A percentile compares a stretch with the other conserved stretches of the same genome.
These are phyloP conservation scores for Vanrija sp. DNA, from an alignment of 1,284 basidiomycete species.

Conservation along the genomic window DNA sequence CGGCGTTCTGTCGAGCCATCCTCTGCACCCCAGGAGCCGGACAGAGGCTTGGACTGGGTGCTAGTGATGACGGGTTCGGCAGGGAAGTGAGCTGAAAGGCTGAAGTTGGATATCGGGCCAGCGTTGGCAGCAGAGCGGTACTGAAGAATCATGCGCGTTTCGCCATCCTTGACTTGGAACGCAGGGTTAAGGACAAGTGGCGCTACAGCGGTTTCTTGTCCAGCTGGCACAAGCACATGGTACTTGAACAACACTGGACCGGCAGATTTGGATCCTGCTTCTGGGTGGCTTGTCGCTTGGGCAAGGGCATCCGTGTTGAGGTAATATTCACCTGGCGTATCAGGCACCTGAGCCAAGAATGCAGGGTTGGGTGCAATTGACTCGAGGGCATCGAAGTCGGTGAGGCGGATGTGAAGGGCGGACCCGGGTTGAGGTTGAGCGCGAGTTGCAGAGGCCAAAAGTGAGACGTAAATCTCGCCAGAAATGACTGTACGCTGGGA, in stretches of 20 bases:
- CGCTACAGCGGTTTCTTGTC: constrained; percentile 35
- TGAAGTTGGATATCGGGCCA: constrained; percentile 32
- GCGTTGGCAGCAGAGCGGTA: constrained; percentile 43
- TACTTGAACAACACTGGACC: constrained; percentile 53
- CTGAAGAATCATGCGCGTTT: constrained; percentile 54
- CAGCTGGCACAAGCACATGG: constrained; percentile 50
- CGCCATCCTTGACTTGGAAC: constrained; percentile 53
- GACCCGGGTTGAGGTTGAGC: not conserved
- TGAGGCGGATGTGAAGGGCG: constrained; percentile 49
- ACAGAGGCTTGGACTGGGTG: constrained; percentile 54
- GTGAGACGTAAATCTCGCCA: constrained; percentile 51
- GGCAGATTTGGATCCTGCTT: constrained; percentile 10
- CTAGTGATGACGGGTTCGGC: constrained; percentile 42
- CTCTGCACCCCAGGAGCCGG: constrained; percentile 45
- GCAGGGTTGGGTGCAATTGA: constrained; percentile 55
- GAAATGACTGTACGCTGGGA: constrained; percentile 8
- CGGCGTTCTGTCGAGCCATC: constrained; percentile 23
- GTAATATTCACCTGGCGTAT: constrained; percentile 51
- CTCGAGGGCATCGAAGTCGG: constrained; percentile 52
- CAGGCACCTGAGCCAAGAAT: constrained; percentile 49
- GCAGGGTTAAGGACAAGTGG: constrained; percentile 52
- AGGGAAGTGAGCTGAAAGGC: constrained; percentile 46
- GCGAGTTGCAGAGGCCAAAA: not conserved
- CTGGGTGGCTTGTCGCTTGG: constrained; percentile 14
- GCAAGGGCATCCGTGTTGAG: constrained; percentile 49